phyloP scores from a whole-genome alignment of 1,139 yeast genomes.

The Tardiomyces blankii region DNA sequence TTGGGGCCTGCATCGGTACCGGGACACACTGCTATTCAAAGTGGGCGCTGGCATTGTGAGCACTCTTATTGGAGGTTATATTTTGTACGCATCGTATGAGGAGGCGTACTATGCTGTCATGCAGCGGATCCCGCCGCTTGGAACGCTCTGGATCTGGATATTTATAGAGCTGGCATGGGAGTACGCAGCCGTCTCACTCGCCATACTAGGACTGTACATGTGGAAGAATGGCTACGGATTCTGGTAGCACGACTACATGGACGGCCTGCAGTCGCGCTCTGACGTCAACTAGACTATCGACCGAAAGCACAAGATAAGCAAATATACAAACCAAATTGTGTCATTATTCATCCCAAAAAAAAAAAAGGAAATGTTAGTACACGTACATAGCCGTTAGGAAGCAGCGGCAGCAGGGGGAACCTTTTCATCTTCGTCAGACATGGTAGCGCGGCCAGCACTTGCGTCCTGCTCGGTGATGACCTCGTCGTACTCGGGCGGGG shows the following conservation, averaged over 20 bases:
- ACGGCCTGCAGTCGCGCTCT: background rate
- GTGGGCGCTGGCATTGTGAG: conserved; percentile 15
- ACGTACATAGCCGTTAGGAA: too few species aligned
- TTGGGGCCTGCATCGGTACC: background rate
- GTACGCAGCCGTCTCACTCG: conserved; percentile 22
- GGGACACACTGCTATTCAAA: background rate
- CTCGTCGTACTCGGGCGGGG: background rate
- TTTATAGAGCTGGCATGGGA: conserved; percentile 31
- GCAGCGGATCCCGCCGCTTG: conserved; percentile 31
- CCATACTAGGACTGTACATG: conserved; percentile 21
- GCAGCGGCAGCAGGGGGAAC: too few species aligned
- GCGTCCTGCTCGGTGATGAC: background rate
- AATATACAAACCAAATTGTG: too few species aligned
- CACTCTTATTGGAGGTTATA: conserved; percentile 23
- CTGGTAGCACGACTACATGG: too few species aligned
- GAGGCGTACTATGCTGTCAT: conserved; percentile 30
- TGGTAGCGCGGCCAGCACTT: too few species aligned
- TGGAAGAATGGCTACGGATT: conserved; percentile 19
- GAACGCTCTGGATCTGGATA: conserved; percentile 31
- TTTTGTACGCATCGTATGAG: conserved; percentile 24
- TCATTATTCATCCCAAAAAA: too few species aligned
- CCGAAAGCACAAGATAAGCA: too few species aligned
- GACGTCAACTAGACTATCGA: too few species aligned
- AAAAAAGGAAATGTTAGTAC: too few species aligned
- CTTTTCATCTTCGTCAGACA: too few species aligned